Evolutionary conservation across 2,329 filamentous ascomycete genomes (phyloP).

Genomic region (Rhynchosporium secalis): DNA sequence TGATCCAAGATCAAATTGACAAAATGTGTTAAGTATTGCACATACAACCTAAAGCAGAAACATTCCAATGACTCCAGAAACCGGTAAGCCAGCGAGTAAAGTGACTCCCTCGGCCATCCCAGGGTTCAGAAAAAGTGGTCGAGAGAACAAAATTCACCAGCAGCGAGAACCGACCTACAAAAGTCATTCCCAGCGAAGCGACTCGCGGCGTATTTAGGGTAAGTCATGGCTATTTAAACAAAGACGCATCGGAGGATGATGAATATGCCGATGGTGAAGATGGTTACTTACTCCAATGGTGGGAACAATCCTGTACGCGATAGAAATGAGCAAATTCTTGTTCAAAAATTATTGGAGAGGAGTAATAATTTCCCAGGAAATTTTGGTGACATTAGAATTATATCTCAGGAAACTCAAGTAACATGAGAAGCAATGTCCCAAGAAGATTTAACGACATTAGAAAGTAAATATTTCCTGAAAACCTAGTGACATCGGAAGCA

Average conservation of each 20-base stretch:
- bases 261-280: constrained; percentile 50
- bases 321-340: too few species aligned
- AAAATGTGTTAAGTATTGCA: too few species aligned
- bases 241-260: constrained; percentile 59
- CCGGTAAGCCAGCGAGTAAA: constrained; percentile 54
- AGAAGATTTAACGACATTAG: too few species aligned
- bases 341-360: too few species aligned
- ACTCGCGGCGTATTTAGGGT: constrained; percentile 54
- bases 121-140: constrained; percentile 58
- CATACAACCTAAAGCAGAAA: constrained; percentile 36
- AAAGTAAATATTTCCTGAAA: too few species aligned
- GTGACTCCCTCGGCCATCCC: constrained; percentile 57
- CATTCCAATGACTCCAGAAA: constrained; percentile 56
- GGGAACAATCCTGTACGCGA: constrained; percentile 45
- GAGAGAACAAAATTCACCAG: constrained; percentile 57
- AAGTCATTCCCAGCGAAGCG: constrained; percentile 48
- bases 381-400: too few species aligned
- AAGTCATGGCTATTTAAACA: constrained; percentile 55
- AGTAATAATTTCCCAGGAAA: too few species aligned
- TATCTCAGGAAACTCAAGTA: too few species aligned
- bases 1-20: too few species aligned
- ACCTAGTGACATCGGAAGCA: too few species aligned
- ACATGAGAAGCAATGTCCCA: too few species aligned
- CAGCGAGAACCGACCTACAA: constrained; percentile 44
- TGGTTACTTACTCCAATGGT: constrained; percentile 55